Percentiles rank a stretch among this genome's conserved stretches.
phyloP scores from a whole-genome alignment of 305 asterid species.

The Fraxinus ornus region DNA sequence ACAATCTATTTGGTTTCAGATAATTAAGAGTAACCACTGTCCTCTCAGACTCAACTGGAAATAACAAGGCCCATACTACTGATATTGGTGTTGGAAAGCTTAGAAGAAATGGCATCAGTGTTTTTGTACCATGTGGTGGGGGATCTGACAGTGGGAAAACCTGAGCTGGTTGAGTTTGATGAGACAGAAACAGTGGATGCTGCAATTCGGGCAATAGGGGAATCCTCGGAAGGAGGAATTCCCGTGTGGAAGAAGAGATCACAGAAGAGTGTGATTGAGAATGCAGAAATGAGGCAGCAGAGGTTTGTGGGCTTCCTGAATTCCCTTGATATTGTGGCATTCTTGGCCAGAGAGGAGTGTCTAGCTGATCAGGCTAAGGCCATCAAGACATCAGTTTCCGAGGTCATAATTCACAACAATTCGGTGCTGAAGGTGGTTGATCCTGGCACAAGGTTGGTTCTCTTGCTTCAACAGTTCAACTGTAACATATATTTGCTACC shows the following conservation, averaged over 20 bases:
- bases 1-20: neutral
- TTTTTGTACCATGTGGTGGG: conserved; percentile 96
- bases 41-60: neutral
- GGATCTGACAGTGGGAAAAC: conserved; percentile 98
- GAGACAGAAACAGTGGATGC: conserved; percentile 84
- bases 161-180: conserved; percentile 76
- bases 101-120: conserved; percentile 65
- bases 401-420: conserved; percentile 59
- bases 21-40: neutral
- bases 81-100: neutral
- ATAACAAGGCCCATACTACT: neutral
- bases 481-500: too few species aligned
- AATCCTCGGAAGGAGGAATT: conserved; percentile 84
- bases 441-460: conserved; percentile 83
- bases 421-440: conserved; percentile 79
- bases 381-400: conserved; percentile 74
- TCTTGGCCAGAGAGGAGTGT: conserved; percentile 68
- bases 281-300: conserved; percentile 68
- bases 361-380: conserved; percentile 74
- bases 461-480: neutral
- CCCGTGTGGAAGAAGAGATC: conserved; percentile 87
- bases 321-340: conserved; percentile 82
- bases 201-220: conserved; percentile 79
- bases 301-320: conserved; percentile 86
- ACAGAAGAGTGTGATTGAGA: conserved; percentile 51